phyloP scores from a whole-genome alignment of 108 stramenopile species.

The Chaetoceros tenuissimus region DNA sequence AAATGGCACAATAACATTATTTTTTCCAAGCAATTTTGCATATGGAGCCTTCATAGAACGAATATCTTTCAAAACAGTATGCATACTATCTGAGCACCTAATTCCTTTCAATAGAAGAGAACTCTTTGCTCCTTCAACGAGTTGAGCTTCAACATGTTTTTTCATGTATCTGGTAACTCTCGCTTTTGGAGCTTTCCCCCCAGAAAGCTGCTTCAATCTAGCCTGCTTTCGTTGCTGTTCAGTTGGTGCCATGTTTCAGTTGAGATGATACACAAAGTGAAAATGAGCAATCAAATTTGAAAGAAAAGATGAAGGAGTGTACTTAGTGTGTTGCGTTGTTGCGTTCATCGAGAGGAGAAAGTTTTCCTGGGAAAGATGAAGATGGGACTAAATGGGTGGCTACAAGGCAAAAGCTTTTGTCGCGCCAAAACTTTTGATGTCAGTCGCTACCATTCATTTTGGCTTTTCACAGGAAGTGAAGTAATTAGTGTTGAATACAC shows the following conservation, averaged over 20 bases:
- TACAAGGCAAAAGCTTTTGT: too few species aligned
- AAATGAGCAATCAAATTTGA: too few species aligned
- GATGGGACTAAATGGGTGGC: too few species aligned
- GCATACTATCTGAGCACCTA: constrained; percentile 78
- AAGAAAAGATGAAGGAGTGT: too few species aligned
- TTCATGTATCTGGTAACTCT: constrained; percentile 81
- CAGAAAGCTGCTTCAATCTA: constrained; percentile 58
- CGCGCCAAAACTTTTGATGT: too few species aligned
- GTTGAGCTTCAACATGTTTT: constrained; percentile 41
- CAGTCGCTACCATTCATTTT: too few species aligned
- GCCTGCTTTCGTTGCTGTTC: constrained; percentile 61
- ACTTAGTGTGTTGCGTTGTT: too few species aligned
- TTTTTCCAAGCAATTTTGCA: constrained; percentile 75
- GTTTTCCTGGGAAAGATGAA: too few species aligned
- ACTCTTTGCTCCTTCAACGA: constrained; percentile 61
- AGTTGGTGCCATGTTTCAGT: constrained; percentile 70
- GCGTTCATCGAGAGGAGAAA: too few species aligned
- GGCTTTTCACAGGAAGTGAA: too few species aligned
- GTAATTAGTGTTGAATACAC: too few species aligned
- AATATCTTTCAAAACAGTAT: constrained; percentile 72
- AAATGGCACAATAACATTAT: constrained; percentile 81
- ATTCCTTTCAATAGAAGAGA: constrained; percentile 85
- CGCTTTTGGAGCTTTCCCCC: constrained; percentile 80
- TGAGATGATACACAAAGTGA: too few species aligned
- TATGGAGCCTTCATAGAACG: constrained; percentile 76